Evolutionary conservation across 306 rosid genomes (phyloP).

Genomic region (Argentina anserina): DNA sequence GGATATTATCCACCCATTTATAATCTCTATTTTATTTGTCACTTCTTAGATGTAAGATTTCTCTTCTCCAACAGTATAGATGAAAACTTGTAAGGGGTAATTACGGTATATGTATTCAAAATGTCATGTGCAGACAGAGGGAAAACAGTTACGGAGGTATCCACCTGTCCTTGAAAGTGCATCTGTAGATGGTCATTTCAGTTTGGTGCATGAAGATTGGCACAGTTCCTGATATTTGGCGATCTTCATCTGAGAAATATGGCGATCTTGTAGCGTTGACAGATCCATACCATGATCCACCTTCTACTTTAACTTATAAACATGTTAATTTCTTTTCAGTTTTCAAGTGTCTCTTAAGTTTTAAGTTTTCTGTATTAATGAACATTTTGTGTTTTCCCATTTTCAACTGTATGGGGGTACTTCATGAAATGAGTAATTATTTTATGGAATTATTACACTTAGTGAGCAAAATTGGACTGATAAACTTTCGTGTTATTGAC

Average conservation of each 20-base stretch:
- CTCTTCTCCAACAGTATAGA: too few relatives aligned
- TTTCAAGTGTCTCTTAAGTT: background rate
- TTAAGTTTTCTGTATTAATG: background rate
- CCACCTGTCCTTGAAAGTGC: constrained; percentile 74
- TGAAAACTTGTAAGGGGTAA: background rate
- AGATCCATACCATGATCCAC: constrained; percentile 86
- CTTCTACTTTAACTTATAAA: constrained; percentile 74
- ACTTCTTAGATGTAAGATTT: too few relatives aligned
- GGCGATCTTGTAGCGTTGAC: constrained; percentile 69
- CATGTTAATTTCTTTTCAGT: constrained; percentile 25
- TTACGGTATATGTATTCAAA: background rate
- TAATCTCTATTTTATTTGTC: too few relatives aligned
- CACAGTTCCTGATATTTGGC: constrained; percentile 96
- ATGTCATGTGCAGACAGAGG: constrained; percentile 40
- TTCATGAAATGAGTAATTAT: background rate
- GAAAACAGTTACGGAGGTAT: constrained; percentile 46
- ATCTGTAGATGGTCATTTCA: constrained; percentile 33
- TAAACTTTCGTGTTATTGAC: background rate
- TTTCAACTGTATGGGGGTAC: background rate
- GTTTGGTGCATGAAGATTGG: constrained; percentile 59
- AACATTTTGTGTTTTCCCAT: background rate
- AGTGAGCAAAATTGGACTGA: background rate
- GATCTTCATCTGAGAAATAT: constrained; percentile 73
- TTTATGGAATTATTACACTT: background rate
- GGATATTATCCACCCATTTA: too few relatives aligned